These are phyloP conservation scores for Craterostigma plantagineum DNA, from an alignment of 257 asterid genomes.

Conservation along the genomic window DNA sequence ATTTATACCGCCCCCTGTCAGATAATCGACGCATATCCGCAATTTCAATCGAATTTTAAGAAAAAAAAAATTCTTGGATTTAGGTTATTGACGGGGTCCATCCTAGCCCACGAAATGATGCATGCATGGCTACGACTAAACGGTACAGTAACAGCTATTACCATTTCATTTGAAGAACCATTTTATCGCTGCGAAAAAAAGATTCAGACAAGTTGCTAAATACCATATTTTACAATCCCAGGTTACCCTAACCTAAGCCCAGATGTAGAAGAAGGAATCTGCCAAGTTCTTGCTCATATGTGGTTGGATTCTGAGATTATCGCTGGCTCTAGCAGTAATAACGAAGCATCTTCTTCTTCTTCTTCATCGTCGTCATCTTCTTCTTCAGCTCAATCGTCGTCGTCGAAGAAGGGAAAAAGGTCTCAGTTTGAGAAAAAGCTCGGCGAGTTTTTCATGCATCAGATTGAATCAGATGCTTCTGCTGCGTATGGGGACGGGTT, in stretches of 20 bases:
- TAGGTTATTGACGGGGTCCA: constrained; percentile 86
- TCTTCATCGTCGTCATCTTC: constrained; percentile 13
- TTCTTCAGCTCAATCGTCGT: constrained; percentile 20
- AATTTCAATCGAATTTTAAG: background rate
- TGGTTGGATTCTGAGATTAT: constrained; percentile 83
- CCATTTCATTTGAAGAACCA: too few relatives aligned
- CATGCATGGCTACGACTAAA: constrained; percentile 95
- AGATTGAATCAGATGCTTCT: constrained; percentile 76
- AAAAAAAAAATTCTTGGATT: background rate
- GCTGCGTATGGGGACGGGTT: constrained; percentile 87
- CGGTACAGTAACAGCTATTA: constrained; percentile 19
- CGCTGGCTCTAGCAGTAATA: constrained; percentile 39
- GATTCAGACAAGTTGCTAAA: too few relatives aligned
- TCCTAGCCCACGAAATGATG: constrained; percentile 99
- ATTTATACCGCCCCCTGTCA: background rate
- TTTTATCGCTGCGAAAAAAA: too few relatives aligned
- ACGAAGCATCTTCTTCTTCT: too few relatives aligned
- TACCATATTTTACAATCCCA: constrained; percentile 5
- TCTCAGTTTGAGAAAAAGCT: constrained; percentile 75
- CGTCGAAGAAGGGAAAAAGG: constrained; percentile 73
- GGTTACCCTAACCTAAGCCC: constrained; percentile 63
- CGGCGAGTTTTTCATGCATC: constrained; percentile 68
- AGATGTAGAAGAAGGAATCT: constrained; percentile 87
- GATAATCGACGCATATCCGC: background rate
- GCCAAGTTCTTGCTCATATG: constrained; percentile 95